These are phyloP conservation scores for Parathielavia appendiculata DNA, from an alignment of 495 filamentous ascomycete species.

Conservation along the genomic window DNA sequence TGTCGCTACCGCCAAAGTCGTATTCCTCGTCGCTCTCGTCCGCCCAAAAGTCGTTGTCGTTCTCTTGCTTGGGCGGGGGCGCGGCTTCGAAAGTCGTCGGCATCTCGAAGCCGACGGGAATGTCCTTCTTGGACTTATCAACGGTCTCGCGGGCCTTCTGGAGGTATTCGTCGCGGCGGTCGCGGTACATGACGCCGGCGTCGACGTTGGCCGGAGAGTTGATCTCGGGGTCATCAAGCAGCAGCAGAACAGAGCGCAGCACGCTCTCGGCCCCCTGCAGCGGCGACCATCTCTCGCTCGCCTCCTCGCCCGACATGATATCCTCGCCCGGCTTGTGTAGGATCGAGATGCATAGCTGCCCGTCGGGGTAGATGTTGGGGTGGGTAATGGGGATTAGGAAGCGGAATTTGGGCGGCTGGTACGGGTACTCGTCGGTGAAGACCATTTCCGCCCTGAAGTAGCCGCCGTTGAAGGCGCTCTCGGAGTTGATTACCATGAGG, in stretches of 20 bases:
- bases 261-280: slow-evolving; percentile 92
- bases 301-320: slow-evolving; percentile 81
- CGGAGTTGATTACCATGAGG: slow-evolving; percentile 85
- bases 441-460: slow-evolving; percentile 88
- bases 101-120: slow-evolving; percentile 80
- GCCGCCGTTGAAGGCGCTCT: slow-evolving; percentile 84
- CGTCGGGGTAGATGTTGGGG: slow-evolving; percentile 89
- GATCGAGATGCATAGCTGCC: slow-evolving; percentile 93
- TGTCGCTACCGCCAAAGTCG: slow-evolving; percentile 62
- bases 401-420: slow-evolving; percentile 83
- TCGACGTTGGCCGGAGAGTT: slow-evolving; percentile 94
- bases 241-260: slow-evolving; percentile 83
- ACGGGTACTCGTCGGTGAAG: slow-evolving; percentile 88
- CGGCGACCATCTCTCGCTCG: slow-evolving; percentile 86
- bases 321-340: slow-evolving; percentile 90
- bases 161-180: slow-evolving; percentile 62
- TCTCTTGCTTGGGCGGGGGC: slow-evolving; percentile 59
- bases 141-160: slow-evolving; percentile 62
- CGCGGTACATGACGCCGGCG: slow-evolving; percentile 78
- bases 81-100: slow-evolving; percentile 61
- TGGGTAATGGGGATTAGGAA: slow-evolving; percentile 77
- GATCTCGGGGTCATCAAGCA: slow-evolving; percentile 91
- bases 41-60: slow-evolving; percentile 78
- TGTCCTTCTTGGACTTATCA: slow-evolving; percentile 66
- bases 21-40: slow-evolving; percentile 64